Evolutionary conservation across 2,329 filamentous ascomycete genomes (phyloP).

Genomic region (Fusarium illudens): DNA sequence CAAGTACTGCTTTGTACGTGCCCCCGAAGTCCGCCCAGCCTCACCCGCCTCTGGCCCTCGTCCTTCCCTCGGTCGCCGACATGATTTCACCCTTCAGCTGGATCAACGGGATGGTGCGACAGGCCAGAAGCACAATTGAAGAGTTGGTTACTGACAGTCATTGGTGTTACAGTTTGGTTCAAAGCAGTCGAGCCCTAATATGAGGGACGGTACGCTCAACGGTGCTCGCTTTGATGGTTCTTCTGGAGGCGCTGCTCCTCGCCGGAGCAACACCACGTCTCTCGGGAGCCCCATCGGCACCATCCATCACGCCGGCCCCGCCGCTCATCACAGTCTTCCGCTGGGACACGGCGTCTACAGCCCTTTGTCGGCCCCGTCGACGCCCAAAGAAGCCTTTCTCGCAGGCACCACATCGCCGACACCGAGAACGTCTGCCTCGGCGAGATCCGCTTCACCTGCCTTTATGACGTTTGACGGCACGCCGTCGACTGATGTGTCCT

Average conservation of each 20-base stretch:
- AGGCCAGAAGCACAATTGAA: slow-evolving; percentile 31
- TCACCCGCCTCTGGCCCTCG: slow-evolving; percentile 31
- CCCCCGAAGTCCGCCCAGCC: slow-evolving; percentile 51
- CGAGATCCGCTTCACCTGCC: slow-evolving; percentile 55
- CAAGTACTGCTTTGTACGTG: slow-evolving; percentile 99
- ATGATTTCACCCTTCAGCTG: slow-evolving; percentile 18
- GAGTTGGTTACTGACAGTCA: slow-evolving; percentile 51
- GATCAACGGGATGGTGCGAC: slow-evolving; percentile 33
- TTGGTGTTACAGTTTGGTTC: slow-evolving; percentile 65
- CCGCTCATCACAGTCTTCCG: slow-evolving; percentile 55
- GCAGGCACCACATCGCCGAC: slow-evolving; percentile 41
- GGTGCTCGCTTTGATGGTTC: slow-evolving; percentile 50
- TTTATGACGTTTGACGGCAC: slow-evolving; percentile 60
- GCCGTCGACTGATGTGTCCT: slow-evolving; percentile 52
- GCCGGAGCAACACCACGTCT: slow-evolving; percentile 16
- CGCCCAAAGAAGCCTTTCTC: slow-evolving; percentile 42
- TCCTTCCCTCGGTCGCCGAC: slow-evolving; percentile 30
- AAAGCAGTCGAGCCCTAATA: slow-evolving; percentile 62
- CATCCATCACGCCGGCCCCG: slow-evolving; percentile 47
- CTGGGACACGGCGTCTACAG: slow-evolving; percentile 30
- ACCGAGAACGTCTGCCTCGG: slow-evolving; percentile 48
- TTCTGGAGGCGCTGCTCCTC: slow-evolving; percentile 8
- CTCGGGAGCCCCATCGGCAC: slow-evolving; percentile 25
- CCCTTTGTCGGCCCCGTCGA: slow-evolving; percentile 30
- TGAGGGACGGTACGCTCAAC: slow-evolving; percentile 58